phyloP scores from a whole-genome alignment of 805 yeast genomes.

The Candida tallmaniae region DNA sequence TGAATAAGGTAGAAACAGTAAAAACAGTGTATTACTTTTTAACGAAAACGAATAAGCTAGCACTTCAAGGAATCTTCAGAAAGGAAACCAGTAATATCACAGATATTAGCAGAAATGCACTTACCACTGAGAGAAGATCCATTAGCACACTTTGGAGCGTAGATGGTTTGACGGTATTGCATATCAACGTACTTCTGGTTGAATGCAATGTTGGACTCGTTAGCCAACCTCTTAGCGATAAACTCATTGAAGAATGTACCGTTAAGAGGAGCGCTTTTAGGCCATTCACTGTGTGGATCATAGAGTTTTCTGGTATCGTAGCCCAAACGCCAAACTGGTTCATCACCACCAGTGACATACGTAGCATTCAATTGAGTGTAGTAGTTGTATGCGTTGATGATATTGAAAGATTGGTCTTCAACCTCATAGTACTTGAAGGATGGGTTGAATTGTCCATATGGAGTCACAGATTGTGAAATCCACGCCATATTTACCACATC shows the following conservation, averaged over 20 bases:
- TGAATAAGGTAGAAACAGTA: background rate
- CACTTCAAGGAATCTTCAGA: constrained; percentile 8
- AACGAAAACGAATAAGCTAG: too few relatives aligned
- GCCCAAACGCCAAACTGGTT: constrained; percentile 59
- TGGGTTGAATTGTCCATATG: constrained; percentile 57
- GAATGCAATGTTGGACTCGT: constrained; percentile 28
- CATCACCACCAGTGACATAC: constrained; percentile 47
- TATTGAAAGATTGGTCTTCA: constrained; percentile 54
- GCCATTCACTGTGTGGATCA: constrained; percentile 52
- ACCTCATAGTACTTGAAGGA: constrained; percentile 71
- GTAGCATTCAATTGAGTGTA: constrained; percentile 59
- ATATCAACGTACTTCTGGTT: constrained; percentile 48
- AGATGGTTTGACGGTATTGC: constrained; percentile 54
- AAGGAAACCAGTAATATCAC: constrained; percentile 12
- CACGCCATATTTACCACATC: constrained; percentile 55
- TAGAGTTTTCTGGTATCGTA: constrained; percentile 62
- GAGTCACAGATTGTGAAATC: constrained; percentile 65
- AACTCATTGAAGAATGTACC: constrained; percentile 60
- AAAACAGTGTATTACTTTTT: too few relatives aligned
- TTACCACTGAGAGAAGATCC: constrained; percentile 16
- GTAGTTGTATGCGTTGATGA: constrained; percentile 57
- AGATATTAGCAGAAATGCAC: constrained; percentile 20
- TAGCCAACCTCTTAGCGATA: constrained; percentile 11
- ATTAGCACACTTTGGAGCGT: constrained; percentile 44
- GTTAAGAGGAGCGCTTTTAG: constrained; percentile 53